phyloP scores from a whole-genome alignment of 768 basidiomycete species.

The Bullera alba region DNA sequence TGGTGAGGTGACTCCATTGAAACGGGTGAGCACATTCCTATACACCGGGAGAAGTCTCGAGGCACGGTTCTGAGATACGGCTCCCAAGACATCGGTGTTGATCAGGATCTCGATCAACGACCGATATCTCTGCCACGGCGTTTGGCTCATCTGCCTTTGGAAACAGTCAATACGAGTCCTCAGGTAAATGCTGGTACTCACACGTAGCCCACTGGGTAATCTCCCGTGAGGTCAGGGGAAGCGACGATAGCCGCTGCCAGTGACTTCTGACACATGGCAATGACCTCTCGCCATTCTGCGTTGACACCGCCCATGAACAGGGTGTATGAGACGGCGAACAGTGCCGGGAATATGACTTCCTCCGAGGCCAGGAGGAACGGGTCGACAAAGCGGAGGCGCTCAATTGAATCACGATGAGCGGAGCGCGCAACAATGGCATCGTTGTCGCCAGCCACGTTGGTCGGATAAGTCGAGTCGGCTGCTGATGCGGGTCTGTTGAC shows the following conservation, averaged over 20 bases:
- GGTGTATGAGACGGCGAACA: conserved; percentile 17
- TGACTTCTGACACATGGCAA: conserved; percentile 6
- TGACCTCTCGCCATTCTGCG: conserved; percentile 5
- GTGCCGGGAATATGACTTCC: conserved; percentile 12
- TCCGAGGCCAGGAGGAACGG: conserved; percentile 6
- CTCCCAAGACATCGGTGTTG: conserved; percentile 16
- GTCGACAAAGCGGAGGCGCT: conserved; percentile 7
- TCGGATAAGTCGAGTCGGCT: not conserved
- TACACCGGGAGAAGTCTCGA: conserved; percentile 11
- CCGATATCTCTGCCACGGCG: conserved; percentile 12
- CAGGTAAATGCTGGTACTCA: too few relatives aligned
- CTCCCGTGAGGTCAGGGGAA: conserved; percentile 6
- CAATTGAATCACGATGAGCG: conserved; percentile 10
- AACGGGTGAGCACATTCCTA: conserved; percentile 3
- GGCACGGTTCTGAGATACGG: conserved; percentile 12
- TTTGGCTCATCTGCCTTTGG: too few relatives aligned
- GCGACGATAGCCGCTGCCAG: conserved; percentile 8
- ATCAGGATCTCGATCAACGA: conserved; percentile 12
- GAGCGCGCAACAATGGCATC: conserved; percentile 9
- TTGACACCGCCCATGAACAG: conserved; percentile 15
- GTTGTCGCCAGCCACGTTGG: conserved; percentile 1
- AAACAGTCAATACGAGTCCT: too few relatives aligned
- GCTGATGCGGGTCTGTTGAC: not conserved
- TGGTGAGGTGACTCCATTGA: not conserved
- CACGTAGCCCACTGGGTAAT: too few relatives aligned